Conservation (phyloP, 1,284 basidiomycete species). For the Chiua sp. region DNA sequence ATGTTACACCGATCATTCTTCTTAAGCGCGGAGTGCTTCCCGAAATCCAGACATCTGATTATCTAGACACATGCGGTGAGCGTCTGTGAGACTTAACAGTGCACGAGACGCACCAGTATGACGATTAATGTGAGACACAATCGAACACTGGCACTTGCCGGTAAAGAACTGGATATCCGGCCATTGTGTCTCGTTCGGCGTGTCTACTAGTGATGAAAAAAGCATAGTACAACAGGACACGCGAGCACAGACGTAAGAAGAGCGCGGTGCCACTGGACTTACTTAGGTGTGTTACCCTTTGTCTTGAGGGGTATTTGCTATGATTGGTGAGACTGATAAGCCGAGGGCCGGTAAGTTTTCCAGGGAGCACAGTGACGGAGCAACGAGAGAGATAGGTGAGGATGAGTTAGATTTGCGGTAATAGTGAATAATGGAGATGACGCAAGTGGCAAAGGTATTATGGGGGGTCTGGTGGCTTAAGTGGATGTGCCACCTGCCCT, state of each 20-base stretch:
- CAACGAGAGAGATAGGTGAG: conserved; percentile 90
- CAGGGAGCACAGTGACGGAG: conserved; percentile 94
- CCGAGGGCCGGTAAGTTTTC: conserved; percentile 94
- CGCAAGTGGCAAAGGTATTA: conserved; percentile 92
- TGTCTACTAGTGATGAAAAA: conserved; percentile 98
- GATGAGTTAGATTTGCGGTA: conserved; percentile 95
- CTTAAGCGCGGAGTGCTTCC: conserved; percentile 91
- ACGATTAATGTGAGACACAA: conserved; percentile 98
- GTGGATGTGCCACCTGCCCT: too few species aligned
- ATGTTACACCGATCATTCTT: conserved; percentile 93
- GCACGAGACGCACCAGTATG: conserved; percentile 72
- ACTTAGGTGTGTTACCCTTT: conserved; percentile 98
- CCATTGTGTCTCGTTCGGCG: conserved; percentile 98
- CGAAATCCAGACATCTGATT: conserved; percentile 94
- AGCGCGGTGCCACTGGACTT: conserved; percentile 4
- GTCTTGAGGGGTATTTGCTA: conserved; percentile 99
- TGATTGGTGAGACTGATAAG: conserved; percentile 96
- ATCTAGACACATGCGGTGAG: conserved; percentile 52
- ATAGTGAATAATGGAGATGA: conserved; percentile 90
- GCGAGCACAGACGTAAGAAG: conserved; percentile 50
- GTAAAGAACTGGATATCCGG: conserved; percentile 98
- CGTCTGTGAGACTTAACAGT: neutral
- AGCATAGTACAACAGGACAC: conserved; percentile 93
- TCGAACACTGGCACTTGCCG: conserved; percentile 99
- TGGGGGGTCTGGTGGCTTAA: too few species aligned